Evolutionary conservation across 108 stramenopile genomes (phyloP).

Genomic region (Aureococcus anophagefferens): DNA sequence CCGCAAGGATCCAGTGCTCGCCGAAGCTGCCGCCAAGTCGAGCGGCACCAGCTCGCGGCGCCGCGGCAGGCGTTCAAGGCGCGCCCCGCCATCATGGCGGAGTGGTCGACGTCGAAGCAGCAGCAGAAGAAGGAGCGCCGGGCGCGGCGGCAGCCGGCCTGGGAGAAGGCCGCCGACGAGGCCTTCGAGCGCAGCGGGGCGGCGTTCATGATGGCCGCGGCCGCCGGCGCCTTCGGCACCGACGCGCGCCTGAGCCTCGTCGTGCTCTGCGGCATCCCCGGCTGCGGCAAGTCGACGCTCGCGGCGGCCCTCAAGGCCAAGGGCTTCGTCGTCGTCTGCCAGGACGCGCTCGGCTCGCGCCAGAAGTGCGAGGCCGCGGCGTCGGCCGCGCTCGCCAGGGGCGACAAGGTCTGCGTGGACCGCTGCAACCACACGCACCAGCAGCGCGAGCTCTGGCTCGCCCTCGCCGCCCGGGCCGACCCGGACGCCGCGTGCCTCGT

Average conservation of each 20-base stretch:
- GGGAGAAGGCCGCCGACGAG: no score
- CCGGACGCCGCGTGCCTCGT: no score
- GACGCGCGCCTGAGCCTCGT: background rate
- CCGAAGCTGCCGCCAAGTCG: no score
- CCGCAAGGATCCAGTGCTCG: no score
- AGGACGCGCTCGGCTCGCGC: background rate
- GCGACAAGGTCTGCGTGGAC: background rate
- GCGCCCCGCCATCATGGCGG: no score
- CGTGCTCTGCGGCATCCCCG: background rate
- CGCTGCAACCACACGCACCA: background rate
- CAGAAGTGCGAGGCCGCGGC: background rate
- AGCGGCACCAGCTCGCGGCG: no score
- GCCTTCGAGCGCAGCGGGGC: no score
- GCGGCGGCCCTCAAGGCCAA: background rate
- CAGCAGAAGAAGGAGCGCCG: no score
- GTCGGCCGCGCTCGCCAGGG: background rate
- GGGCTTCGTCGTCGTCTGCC: background rate
- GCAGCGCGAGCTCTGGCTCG: background rate
- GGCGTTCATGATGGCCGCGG: background rate
- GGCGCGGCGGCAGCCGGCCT: no score
- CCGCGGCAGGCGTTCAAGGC: no score
- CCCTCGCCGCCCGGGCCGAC: background rate
- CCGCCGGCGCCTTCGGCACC: background rate
- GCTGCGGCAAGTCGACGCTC: slow-evolving; percentile 3
- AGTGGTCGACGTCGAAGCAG: no score